phyloP scores from a whole-genome alignment of 2,329 filamentous ascomycete species.

The Aspergillus quadrilineatus region DNA sequence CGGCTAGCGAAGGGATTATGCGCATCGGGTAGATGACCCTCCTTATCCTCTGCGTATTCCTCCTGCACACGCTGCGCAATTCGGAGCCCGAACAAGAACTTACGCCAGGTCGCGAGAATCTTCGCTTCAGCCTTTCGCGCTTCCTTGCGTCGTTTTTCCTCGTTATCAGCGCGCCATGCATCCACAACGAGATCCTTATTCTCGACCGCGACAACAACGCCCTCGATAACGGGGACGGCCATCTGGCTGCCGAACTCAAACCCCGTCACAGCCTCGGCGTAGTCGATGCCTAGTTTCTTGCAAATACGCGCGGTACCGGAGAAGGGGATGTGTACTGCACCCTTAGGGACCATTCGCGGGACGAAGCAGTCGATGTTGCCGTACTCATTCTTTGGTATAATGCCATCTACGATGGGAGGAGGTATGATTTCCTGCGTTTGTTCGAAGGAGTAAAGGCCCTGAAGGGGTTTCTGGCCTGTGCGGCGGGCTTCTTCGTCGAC shows the following conservation, averaged over 20 bases:
- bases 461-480: slow-evolving; percentile 78
- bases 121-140: slow-evolving; percentile 76
- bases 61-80: slow-evolving; percentile 74
- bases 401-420: slow-evolving; percentile 75
- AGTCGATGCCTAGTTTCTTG: slow-evolving; percentile 80
- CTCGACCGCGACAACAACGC: slow-evolving; percentile 83
- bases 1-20: slow-evolving; percentile 38
- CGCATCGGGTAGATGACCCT: slow-evolving; percentile 30
- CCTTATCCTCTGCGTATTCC: slow-evolving; percentile 65
- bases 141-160: slow-evolving; percentile 73
- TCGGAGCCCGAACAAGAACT: slow-evolving; percentile 79
- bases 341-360: slow-evolving; percentile 83
- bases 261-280: slow-evolving; percentile 88
- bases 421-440: slow-evolving; percentile 98
- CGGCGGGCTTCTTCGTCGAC: slow-evolving; percentile 80
- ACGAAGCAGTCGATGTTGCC: slow-evolving; percentile 97
- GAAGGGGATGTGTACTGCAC: slow-evolving; percentile 80
- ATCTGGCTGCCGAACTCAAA: slow-evolving; percentile 96
- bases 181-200: slow-evolving; percentile 72
- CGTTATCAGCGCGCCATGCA: slow-evolving; percentile 75
- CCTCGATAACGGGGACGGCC: slow-evolving; percentile 87
- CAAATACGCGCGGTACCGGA: slow-evolving; percentile 77
- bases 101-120: slow-evolving; percentile 76
- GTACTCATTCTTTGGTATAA: slow-evolving; percentile 91
- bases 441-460: slow-evolving; percentile 77